These are phyloP conservation scores for Thuja plicata DNA, from an alignment of 83 land plant species.

Conservation along the genomic window DNA sequence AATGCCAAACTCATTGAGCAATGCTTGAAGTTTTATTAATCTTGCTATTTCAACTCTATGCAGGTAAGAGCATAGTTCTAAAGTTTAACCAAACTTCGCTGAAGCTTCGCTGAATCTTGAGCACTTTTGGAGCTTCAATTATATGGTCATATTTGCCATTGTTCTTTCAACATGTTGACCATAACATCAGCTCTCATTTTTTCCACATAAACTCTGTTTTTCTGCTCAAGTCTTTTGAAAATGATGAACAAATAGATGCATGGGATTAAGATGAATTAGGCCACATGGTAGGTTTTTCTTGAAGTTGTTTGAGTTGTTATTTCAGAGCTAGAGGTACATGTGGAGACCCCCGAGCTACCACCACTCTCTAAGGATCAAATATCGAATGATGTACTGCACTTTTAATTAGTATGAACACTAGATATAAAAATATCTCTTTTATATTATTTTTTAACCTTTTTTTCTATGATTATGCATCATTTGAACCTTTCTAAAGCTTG, in stretches of 20 bases:
- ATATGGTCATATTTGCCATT: not conserved
- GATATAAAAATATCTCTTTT: too few species aligned
- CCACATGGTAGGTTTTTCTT: not conserved
- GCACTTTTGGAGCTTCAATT: not conserved
- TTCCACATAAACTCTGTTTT: not conserved
- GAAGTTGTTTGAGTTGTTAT: not conserved
- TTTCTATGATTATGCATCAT: too few species aligned
- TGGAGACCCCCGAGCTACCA: not conserved
- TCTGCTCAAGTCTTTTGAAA: not conserved
- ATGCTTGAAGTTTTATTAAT: not conserved
- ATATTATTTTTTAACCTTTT: too few species aligned
- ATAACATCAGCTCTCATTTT: not conserved
- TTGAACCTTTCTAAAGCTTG: not conserved
- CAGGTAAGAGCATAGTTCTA: not conserved
- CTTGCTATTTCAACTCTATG: not conserved
- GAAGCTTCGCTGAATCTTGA: not conserved
- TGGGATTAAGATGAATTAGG: not conserved
- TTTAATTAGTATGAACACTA: too few species aligned
- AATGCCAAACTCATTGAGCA: not conserved
- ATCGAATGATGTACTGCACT: too few species aligned
- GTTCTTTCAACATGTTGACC: not conserved
- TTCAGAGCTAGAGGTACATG: not conserved
- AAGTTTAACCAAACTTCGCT: not conserved
- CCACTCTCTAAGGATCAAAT: not conserved
- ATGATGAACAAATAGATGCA: not conserved